These are phyloP conservation scores for Schwanniomyces yamadae DNA, from an alignment of 805 yeast species.

Conservation along the genomic window DNA sequence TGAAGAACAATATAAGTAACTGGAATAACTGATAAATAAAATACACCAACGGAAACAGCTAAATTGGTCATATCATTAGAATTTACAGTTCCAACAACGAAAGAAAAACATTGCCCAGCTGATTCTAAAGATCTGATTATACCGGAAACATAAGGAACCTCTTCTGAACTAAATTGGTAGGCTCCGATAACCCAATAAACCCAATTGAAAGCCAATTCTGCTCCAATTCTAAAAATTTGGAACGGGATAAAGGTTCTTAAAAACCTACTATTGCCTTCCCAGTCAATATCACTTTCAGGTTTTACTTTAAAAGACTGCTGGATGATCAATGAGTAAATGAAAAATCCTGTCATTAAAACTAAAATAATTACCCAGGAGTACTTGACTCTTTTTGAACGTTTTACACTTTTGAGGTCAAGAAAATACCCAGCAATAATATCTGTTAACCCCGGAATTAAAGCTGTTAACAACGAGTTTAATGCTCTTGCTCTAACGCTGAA, in stretches of 20 bases:
- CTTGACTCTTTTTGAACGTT: conserved; percentile 10
- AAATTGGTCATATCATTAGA: conserved; percentile 20
- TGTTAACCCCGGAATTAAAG: conserved; percentile 13
- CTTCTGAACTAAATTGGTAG: conserved; percentile 15
- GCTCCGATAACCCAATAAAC: conserved; percentile 22
- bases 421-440: conserved; percentile 16
- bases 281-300: conserved; percentile 13
- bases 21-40: conserved; percentile 5
- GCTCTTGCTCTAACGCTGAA: conserved; percentile 23
- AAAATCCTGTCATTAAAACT: conserved; percentile 11
- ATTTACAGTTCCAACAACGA: conserved; percentile 21
- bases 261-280: conserved; percentile 14
- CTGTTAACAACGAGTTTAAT: conserved; percentile 19
- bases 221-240: conserved; percentile 18
- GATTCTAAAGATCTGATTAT: conserved; percentile 20
- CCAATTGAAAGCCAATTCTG: conserved; percentile 22
- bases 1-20: not conserved
- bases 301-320: conserved; percentile 2
- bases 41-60: conserved; percentile 21
- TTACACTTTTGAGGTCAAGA: conserved; percentile 13
- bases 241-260: conserved; percentile 17
- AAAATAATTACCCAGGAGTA: conserved; percentile 15
- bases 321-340: conserved; percentile 17
- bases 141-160: conserved; percentile 17
- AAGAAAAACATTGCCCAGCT: conserved; percentile 14